A percentile compares a stretch with the other conserved stretches of the same genome.
phyloP scores from a whole-genome alignment of 2,329 filamentous ascomycete species.

The Hypoxylon sp. region DNA sequence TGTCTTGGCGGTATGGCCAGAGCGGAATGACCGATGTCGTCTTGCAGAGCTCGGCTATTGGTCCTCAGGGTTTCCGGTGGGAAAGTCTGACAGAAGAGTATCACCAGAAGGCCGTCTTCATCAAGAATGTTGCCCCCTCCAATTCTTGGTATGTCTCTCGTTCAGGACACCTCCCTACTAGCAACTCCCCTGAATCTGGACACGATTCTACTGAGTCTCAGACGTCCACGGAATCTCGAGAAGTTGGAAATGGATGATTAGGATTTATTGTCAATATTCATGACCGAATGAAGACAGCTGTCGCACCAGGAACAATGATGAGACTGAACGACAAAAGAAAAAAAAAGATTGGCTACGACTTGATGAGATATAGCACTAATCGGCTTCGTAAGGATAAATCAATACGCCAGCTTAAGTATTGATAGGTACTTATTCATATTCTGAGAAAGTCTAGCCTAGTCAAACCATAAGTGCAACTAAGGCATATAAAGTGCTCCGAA shows the following conservation, averaged over 20 bases:
- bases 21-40: neutral
- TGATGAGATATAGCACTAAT: too few species aligned
- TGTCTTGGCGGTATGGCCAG: neutral
- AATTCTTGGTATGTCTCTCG: neutral
- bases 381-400: too few species aligned
- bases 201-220: neutral
- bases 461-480: too few species aligned
- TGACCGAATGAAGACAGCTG: neutral
- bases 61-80: too few species aligned
- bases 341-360: too few species aligned
- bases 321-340: neutral
- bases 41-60: too few species aligned
- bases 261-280: neutral
- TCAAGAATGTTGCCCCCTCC: neutral
- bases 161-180: neutral
- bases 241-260: neutral
- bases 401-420: too few species aligned
- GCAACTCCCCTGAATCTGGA: neutral
- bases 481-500: too few species aligned
- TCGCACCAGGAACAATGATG: neutral
- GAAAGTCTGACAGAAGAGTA: neutral
- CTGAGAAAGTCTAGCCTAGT: too few species aligned
- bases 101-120: neutral
- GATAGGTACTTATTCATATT: too few species aligned
- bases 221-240: neutral